These are phyloP conservation scores for Dioscorea zingiberensis DNA, from an alignment of 106 monocot species.

Conservation along the genomic window DNA sequence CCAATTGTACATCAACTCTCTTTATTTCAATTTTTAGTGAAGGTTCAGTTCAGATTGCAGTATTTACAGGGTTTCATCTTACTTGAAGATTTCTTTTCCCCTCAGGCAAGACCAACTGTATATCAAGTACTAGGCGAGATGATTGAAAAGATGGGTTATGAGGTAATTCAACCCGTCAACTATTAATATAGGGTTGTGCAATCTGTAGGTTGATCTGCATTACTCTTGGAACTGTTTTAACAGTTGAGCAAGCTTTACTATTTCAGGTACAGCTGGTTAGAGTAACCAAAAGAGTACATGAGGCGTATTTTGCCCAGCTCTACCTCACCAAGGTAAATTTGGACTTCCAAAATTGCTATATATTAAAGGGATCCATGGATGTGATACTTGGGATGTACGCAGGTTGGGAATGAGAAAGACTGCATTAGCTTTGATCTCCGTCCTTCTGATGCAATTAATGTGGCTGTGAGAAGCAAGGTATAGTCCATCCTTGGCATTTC, in stretches of 20 bases:
- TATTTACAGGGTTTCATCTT: not conserved
- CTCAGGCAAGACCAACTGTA: constrained; percentile 75
- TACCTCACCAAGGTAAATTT: constrained; percentile 62
- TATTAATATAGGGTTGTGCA: too few species aligned
- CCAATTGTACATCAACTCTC: constrained; percentile 57
- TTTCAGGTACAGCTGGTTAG: constrained; percentile 78
- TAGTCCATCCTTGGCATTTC: not conserved
- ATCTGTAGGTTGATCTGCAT: too few species aligned
- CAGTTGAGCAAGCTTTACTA: too few species aligned
- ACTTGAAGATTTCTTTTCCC: too few species aligned
- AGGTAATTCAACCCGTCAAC: constrained; percentile 23
- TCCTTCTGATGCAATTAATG: constrained; percentile 94
- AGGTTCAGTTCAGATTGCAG: not conserved
- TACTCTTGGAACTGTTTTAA: too few species aligned
- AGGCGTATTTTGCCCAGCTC: constrained; percentile 86
- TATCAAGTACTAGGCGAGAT: constrained; percentile 90
- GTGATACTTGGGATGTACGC: constrained; percentile 3
- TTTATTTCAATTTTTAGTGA: not conserved
- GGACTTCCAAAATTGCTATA: too few species aligned
- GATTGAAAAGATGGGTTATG: constrained; percentile 95
- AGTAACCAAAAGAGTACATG: constrained; percentile 84
- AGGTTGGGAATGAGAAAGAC: constrained; percentile 77
- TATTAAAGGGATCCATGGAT: not conserved
- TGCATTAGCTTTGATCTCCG: constrained; percentile 70
- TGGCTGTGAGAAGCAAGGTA: constrained; percentile 89